These are phyloP conservation scores for Fraxinus velutina DNA, from an alignment of 305 asterid genomes.

Conservation along the genomic window DNA sequence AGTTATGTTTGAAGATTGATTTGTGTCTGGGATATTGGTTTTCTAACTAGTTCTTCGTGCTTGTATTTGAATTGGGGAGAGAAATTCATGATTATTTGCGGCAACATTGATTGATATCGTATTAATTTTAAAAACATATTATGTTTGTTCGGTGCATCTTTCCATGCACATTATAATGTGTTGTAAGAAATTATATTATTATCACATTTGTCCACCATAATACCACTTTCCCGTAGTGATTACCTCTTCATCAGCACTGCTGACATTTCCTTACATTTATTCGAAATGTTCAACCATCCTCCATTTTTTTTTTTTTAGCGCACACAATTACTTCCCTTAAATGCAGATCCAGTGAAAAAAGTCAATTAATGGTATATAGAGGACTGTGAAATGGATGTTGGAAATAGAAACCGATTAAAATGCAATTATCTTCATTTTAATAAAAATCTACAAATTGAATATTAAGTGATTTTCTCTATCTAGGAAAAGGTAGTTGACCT, in stretches of 20 bases:
- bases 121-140: background rate
- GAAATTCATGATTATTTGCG: background rate
- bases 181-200: background rate
- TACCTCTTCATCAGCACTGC: background rate
- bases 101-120: conserved; percentile 5
- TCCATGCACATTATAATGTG: background rate
- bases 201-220: background rate
- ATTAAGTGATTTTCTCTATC: background rate
- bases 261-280: background rate
- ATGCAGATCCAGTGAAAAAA: background rate
- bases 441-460: background rate
- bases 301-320: background rate
- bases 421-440: background rate
- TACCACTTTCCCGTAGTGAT: background rate
- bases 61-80: conserved; percentile 19
- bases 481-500: background rate
- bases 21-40: background rate
- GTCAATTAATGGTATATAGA: background rate
- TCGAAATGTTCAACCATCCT: background rate
- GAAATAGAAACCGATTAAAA: background rate
- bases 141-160: background rate
- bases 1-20: conserved; percentile 13
- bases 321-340: background rate
- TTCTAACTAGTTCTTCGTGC: conserved; percentile 1
- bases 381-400: background rate